Evolutionary conservation across 495 filamentous ascomycete species (phyloP).

Genomic region (Penicillium samsonianum): DNA sequence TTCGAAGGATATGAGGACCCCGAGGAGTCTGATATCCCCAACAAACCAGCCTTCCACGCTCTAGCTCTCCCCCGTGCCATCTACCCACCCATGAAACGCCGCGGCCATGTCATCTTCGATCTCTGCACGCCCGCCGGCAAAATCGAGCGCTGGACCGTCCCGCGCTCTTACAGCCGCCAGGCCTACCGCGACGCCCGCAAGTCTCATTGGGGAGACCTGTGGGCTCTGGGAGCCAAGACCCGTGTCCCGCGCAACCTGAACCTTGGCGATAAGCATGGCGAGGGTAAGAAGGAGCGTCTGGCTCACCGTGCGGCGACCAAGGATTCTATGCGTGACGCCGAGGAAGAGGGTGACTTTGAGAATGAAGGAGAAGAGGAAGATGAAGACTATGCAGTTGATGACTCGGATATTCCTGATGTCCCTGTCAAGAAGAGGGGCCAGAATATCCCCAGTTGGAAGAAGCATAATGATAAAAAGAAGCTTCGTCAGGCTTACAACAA

Average conservation of each 20-base stretch:
- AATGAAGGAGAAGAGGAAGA: constrained; percentile 31
- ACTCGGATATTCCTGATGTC: constrained; percentile 23
- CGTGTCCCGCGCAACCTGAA: constrained; percentile 61
- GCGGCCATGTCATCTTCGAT: constrained; percentile 85
- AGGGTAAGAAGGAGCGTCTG: constrained; percentile 52
- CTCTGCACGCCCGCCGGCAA: constrained; percentile 82
- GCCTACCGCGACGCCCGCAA: constrained; percentile 93
- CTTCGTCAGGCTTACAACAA: constrained; percentile 45
- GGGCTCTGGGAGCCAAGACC: constrained; percentile 94
- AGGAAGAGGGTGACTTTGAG: constrained; percentile 22
- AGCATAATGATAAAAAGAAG: constrained; percentile 46
- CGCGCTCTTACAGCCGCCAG: constrained; percentile 72
- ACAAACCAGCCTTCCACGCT: constrained; percentile 45
- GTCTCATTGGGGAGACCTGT: constrained; percentile 87
- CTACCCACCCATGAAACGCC: constrained; percentile 79
- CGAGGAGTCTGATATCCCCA: constrained; percentile 15
- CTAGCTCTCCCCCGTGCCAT: constrained; percentile 77
- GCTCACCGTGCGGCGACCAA: constrained; percentile 39
- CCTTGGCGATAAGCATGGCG: constrained; percentile 60
- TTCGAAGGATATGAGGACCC: constrained; percentile 52
- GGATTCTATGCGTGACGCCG: constrained; percentile 28
- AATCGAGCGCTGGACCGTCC: constrained; percentile 94
- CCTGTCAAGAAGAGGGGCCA: constrained; percentile 41
- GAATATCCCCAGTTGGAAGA: constrained; percentile 50
- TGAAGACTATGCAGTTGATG: constrained; percentile 14